These are phyloP conservation scores for Epichloe bromicola DNA, from an alignment of 2,329 filamentous ascomycete genomes.

Conservation along the genomic window DNA sequence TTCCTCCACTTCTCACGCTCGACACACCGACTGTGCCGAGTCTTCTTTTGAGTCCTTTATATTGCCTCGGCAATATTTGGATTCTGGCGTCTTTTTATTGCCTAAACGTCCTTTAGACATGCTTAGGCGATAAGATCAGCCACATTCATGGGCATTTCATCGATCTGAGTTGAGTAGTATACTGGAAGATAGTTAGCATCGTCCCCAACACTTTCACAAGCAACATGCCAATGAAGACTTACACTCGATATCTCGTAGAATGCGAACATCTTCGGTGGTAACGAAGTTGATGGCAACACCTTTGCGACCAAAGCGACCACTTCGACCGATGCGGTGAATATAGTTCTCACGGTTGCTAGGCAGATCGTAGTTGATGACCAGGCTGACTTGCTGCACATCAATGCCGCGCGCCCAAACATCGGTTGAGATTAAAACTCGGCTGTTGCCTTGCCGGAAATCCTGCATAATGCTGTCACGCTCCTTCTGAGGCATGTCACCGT, in stretches of 20 bases:
- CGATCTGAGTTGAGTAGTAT: slow-evolving; percentile 93
- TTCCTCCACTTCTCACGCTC: slow-evolving; percentile 7
- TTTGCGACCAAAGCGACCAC: slow-evolving; percentile 91
- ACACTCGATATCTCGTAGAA: slow-evolving; percentile 93
- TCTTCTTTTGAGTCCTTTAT: not conserved
- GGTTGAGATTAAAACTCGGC: slow-evolving; percentile 88
- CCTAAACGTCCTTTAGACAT: not conserved
- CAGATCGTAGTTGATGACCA: slow-evolving; percentile 98
- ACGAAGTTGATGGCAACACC: slow-evolving; percentile 99
- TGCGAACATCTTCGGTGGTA: slow-evolving; percentile 93
- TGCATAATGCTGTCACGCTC: slow-evolving; percentile 99
- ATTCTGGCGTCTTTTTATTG: not conserved
- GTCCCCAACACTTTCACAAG: slow-evolving; percentile 1
- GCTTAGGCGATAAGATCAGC: slow-evolving; percentile 44
- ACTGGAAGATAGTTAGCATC: slow-evolving; percentile 38
- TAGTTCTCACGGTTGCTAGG: slow-evolving; percentile 99
- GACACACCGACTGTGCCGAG: slow-evolving; percentile 1
- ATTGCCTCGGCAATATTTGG: not conserved
- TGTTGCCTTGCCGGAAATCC: slow-evolving; percentile 94
- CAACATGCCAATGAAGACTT: slow-evolving; percentile 23
- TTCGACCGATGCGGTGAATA: slow-evolving; percentile 94
- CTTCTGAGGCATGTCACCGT: slow-evolving; percentile 97
- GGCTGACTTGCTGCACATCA: slow-evolving; percentile 93
- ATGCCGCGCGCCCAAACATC: slow-evolving; percentile 98
- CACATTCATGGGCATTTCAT: slow-evolving; percentile 98